Percentiles rank a stretch among this genome's conserved stretches.
These are phyloP conservation scores for Colletotrichum lindemuthianum DNA, from an alignment of 2,329 filamentous ascomycete genomes.

Conservation along the genomic window DNA sequence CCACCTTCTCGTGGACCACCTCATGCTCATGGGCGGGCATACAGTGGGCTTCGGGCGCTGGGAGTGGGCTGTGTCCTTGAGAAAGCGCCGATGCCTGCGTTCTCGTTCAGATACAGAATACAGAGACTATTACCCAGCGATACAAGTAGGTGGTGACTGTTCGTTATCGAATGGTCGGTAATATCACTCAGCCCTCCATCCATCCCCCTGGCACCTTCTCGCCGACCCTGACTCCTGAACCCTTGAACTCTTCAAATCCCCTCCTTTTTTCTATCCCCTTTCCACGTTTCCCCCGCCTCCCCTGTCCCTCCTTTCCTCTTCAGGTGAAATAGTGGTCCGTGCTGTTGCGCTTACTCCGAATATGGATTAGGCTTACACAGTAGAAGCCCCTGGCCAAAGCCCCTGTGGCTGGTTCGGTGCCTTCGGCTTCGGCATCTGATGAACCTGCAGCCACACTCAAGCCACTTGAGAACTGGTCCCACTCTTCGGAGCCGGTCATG, in stretches of 20 bases:
- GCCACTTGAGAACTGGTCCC: conserved; percentile 26
- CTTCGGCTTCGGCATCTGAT: neutral
- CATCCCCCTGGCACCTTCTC: conserved; percentile 10
- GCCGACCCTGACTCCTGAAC: conserved; percentile 15
- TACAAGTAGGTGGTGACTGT: conserved; percentile 10
- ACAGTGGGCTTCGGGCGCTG: conserved; percentile 15
- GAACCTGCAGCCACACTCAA: conserved; percentile 7
- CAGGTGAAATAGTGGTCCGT: conserved; percentile 18
- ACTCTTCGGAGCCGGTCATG: conserved; percentile 5
- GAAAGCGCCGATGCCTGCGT: conserved; percentile 30
- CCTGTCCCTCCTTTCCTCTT: conserved; percentile 31
- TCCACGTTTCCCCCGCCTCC: conserved; percentile 30
- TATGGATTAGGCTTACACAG: conserved; percentile 33
- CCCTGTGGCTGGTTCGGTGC: conserved; percentile 11
- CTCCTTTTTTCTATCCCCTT: conserved; percentile 26
- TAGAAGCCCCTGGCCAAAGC: conserved; percentile 34
- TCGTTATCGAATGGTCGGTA: neutral
- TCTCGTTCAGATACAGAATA: neutral
- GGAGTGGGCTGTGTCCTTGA: conserved; percentile 17
- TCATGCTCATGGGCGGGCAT: too few relatives aligned
- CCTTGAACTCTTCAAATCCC: conserved; percentile 3
- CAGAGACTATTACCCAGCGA: neutral
- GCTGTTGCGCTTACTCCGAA: conserved; percentile 20
- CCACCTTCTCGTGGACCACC: too few relatives aligned
- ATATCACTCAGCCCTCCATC: neutral